Evolutionary conservation across 192 early-diverging fungal genomes (phyloP), one percentile per base, ranked within the genome.

Genomic region (Spinellus fusiger): DNA sequence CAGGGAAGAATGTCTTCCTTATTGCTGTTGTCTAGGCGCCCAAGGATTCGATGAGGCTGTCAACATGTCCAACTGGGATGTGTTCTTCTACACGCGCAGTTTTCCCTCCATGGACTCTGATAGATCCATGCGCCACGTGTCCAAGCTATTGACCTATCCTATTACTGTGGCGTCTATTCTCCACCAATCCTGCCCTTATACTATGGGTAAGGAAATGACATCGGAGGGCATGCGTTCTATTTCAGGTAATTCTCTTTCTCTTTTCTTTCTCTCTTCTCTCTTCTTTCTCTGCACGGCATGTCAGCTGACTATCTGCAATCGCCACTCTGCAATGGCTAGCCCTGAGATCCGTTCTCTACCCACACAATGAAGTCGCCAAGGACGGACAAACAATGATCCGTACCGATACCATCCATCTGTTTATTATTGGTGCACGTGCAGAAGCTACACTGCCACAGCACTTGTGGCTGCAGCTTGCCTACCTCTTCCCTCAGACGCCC

Each of bases 51-150:
- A 91, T 76, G 80, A 87, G 58, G 77, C 81, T 18, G 80, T 91
- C 56, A 91, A 91, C 56, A 73, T 91, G 74, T 81, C 74, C 54
- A 85, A 76, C 69, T 91, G 89, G 89, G 85, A 91, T 63, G 76
- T 82, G 16, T 89, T 82, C 61, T 68, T 91, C 65, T 91, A 89
- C 65, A 91, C 89, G 34, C 80, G 89, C 59, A 80, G 80, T 69
- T 91, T 91, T 65, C 83, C 81, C 28, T 84, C 82, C 58, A 80
- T 88, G 67, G 82, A 82, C 64, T 83, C 81, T 29, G 76, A 80
- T 23, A 77, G 85, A 51, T 82, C 87, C 16, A 84, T 91, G 74
- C 86, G 87, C 49, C 87, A 91, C 49, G 85, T 91, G 31, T 87
- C 85, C 55, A 89, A 91, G 69, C 70, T 89, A 23, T 71, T 91